Evolutionary conservation across 768 basidiomycete species (phyloP), one percentile per base, ranked within the genome.

Genomic region (Calocybe gangraenosa): DNA sequence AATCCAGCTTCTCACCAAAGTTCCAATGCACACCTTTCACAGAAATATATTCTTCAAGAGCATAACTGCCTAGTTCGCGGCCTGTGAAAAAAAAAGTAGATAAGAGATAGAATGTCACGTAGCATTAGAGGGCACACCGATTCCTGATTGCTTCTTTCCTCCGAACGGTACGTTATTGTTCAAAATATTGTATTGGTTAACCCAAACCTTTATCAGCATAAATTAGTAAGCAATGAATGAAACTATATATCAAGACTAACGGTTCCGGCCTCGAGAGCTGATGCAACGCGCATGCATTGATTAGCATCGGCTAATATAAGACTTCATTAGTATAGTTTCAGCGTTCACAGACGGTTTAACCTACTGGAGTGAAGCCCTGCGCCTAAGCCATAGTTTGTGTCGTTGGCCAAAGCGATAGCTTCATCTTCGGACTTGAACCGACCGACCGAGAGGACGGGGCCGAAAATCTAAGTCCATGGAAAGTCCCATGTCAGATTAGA

Each of bases 91-190:
- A 51, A 48, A 37, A 56, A 35, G 37, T 19, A 5, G 6, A 28
- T 28, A 28, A 28, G 25, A 28, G 25, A 28, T 28, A 6, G 25
- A 5, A 28, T 5, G 11, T 28, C 25, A 28, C 11, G 6, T 28
- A 28, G 25, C 5, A 28, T 6, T 6, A 28, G 6, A 10, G 4
- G n/a, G 65, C 76, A 47, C 54, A 87, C 88, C 85, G 57, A 89
- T 82, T 42, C 92, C 92, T 34, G 87, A 89, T 61, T 90, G 86
- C 66, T 94, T 95, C 71, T 88, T 95, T 18, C 94, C 95, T 30
- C 95, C 94, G 58, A 97, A 97, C 1, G 95, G 95, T 36, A 92
- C 84, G 48, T 94, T 91, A 62, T 89, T 90, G 66, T 79, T 78
- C 45, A 95, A 63, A 10, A 87, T 33, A 58, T 85, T 87, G 67